A percentile compares a stretch with the other conserved stretches of the same genome.
phyloP scores from a whole-genome alignment of 305 asterid species.

The Andrographis paniculata region DNA sequence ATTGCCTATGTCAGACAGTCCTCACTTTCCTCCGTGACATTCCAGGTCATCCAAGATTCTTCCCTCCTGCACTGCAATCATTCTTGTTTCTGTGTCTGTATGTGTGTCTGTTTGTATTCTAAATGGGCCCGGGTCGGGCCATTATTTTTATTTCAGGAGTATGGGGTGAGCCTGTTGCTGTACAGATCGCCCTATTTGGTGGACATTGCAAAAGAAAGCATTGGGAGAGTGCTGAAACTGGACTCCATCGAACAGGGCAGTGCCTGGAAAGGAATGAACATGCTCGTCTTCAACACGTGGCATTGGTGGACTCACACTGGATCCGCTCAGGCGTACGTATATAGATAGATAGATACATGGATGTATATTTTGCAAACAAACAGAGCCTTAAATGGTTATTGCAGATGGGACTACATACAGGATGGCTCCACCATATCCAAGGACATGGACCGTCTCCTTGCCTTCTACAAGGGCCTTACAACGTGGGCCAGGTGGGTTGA shows the following conservation, averaged over 20 bases:
- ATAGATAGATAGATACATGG: background rate
- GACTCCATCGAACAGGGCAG: constrained; percentile 44
- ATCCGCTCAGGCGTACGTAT: constrained; percentile 39
- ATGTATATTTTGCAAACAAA: background rate
- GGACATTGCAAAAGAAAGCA: constrained; percentile 39
- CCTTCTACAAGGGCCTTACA: constrained; percentile 59
- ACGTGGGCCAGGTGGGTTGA: constrained; percentile 79
- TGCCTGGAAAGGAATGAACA: constrained; percentile 68
- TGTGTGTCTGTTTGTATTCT: too few species aligned
- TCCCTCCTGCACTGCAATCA: background rate
- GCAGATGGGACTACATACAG: constrained; percentile 55
- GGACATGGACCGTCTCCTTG: constrained; percentile 58
- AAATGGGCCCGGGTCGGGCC: background rate
- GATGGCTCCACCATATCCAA: constrained; percentile 38
- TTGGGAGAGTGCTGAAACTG: constrained; percentile 50
- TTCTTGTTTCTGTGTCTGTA: background rate
- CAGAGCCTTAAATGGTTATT: background rate
- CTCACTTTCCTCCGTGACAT: constrained; percentile 38
- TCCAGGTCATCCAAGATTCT: constrained; percentile 33
- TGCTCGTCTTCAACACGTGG: constrained; percentile 62
- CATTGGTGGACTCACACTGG: constrained; percentile 90
- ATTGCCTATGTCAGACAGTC: constrained; percentile 24
- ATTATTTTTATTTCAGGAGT: constrained; percentile 27
- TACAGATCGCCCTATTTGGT: constrained; percentile 54
- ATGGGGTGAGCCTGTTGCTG: constrained; percentile 38